Conservation (phyloP, 2,329 filamentous ascomycete genomes). For the Sclerotinia nivalis region DNA sequence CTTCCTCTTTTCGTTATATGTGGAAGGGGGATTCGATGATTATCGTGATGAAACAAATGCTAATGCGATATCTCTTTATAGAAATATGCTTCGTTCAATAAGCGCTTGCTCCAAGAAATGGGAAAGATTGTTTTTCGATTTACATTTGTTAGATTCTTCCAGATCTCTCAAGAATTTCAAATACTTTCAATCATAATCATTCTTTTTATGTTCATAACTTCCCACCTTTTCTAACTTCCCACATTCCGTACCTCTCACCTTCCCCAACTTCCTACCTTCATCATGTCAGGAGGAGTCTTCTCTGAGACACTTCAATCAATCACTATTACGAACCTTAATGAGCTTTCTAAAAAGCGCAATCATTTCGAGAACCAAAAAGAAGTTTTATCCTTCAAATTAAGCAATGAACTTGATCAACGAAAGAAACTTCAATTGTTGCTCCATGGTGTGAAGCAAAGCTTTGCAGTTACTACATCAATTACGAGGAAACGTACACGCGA, state of each 20-base stretch:
- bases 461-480: constrained; percentile 35
- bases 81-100: neutral
- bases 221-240: no score
- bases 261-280: constrained; percentile 16
- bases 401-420: constrained; percentile 40
- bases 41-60: neutral
- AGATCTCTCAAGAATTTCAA: neutral
- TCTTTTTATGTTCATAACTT: neutral
- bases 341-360: constrained; percentile 53
- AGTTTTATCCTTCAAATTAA: constrained; percentile 42
- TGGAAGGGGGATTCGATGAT: neutral
- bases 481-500: constrained; percentile 26
- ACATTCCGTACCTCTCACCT: neutral
- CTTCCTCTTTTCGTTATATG: neutral
- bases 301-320: constrained; percentile 57
- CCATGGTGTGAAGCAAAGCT: constrained; percentile 39
- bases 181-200: neutral
- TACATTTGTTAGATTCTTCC: no score
- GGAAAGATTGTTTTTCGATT: neutral
- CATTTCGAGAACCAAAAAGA: constrained; percentile 51
- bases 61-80: neutral
- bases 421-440: constrained; percentile 43
- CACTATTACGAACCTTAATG: constrained; percentile 57
- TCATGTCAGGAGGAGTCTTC: constrained; percentile 44
- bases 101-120: neutral